Conservation (phyloP, 1,284 basidiomycete genomes). For the Trametes versicolor region DNA sequence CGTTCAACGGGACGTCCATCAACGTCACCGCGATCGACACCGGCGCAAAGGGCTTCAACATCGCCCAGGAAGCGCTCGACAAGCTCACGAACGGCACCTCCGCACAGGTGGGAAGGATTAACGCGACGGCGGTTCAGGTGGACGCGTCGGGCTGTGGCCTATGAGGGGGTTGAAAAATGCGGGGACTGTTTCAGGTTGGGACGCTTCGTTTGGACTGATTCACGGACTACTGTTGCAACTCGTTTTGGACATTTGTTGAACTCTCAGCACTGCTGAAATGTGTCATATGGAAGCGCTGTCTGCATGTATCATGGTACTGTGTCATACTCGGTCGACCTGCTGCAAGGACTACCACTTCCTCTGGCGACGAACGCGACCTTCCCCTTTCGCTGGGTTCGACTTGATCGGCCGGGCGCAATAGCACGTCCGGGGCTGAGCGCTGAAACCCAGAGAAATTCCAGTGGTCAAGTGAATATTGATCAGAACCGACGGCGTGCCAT, state of each 20-base stretch:
- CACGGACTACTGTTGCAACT: not conserved
- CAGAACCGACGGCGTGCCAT: not conserved
- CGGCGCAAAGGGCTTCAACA: conserved; percentile 47
- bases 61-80: conserved; percentile 38
- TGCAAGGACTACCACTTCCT: not conserved
- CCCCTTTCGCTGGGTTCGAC: too few species aligned
- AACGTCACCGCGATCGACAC: conserved; percentile 54
- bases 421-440: too few species aligned
- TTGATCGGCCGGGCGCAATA: too few species aligned
- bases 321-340: too few species aligned
- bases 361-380: not conserved
- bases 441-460: not conserved
- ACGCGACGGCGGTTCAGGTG: conserved; percentile 25
- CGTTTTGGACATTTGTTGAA: not conserved
- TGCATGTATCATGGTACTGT: not conserved
- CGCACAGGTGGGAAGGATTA: not conserved
- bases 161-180: not conserved
- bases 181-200: not conserved
- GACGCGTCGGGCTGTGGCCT: conserved; percentile 23
- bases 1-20: conserved; percentile 48
- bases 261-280: not conserved
- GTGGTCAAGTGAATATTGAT: not conserved
- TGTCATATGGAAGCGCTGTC: not conserved
- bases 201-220: not conserved
- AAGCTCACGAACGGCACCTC: conserved; percentile 32